Percentiles rank a stretch among this genome's conserved stretches.
Evolutionary conservation across 2,329 filamentous ascomycete genomes (phyloP).

Genomic region (Sclerotinia nivalis): DNA sequence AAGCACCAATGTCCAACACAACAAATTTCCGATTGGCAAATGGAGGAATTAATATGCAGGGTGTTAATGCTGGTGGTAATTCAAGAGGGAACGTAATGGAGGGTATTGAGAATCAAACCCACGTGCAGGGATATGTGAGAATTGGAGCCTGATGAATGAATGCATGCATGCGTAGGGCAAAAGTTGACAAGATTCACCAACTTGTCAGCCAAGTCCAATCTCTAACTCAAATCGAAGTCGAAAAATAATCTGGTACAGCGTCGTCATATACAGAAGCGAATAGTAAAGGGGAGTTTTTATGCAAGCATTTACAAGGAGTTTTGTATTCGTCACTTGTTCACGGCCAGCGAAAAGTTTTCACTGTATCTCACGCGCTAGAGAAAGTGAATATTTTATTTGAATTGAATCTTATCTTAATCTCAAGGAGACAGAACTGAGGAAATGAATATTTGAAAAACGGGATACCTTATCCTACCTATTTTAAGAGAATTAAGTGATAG

Average conservation of each 20-base stretch:
- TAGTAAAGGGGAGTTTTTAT: slow-evolving; percentile 2
- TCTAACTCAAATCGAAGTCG: neutral
- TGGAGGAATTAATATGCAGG: slow-evolving; percentile 27
- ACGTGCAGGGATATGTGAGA: slow-evolving; percentile 35
- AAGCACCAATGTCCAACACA: slow-evolving; percentile 28
- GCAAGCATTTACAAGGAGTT: slow-evolving; percentile 20
- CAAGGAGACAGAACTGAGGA: neutral
- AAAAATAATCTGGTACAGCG: neutral
- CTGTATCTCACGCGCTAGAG: neutral
- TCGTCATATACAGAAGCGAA: neutral
- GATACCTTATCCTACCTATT: neutral
- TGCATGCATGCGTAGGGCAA: no score
- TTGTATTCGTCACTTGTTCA: neutral
- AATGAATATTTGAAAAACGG: neutral
- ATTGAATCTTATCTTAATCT: neutral
- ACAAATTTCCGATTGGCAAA: slow-evolving; percentile 35
- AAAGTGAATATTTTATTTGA: neutral
- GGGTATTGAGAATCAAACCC: slow-evolving; percentile 31
- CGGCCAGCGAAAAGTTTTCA: slow-evolving; percentile 1
- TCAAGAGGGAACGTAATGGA: slow-evolving; percentile 28
- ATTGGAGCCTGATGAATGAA: slow-evolving; percentile 32
- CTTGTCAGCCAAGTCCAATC: neutral
- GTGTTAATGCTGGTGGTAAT: slow-evolving; percentile 24
- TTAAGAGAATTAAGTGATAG: neutral
- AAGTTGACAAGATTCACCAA: neutral